phyloP scores from a whole-genome alignment of 2,329 filamentous ascomycete species.

The Helotiales sp. region DNA sequence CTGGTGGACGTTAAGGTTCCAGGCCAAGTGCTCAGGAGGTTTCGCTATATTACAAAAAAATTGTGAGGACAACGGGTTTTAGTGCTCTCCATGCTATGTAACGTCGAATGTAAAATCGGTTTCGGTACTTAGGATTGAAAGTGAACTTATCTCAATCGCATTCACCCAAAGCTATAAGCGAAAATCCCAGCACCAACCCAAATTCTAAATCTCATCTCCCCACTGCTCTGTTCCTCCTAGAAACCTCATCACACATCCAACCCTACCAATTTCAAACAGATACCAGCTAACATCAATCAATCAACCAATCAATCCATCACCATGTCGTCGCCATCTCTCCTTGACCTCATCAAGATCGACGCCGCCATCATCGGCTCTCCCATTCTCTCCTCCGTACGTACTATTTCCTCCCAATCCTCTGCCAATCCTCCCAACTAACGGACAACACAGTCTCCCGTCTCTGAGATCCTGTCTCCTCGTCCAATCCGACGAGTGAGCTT shows the following conservation, averaged over 20 bases:
- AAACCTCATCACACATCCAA: background rate
- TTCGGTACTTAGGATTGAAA: no score
- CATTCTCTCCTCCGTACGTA: background rate
- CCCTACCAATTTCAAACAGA: background rate
- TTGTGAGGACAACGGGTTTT: no score
- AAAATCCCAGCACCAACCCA: background rate
- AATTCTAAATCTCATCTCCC: background rate
- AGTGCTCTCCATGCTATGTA: no score
- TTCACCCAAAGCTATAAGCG: background rate
- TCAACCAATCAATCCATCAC: background rate
- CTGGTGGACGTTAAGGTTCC: no score
- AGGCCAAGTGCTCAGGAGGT: no score
- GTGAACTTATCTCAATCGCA: background rate
- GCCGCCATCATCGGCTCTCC: background rate
- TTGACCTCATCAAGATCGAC: background rate
- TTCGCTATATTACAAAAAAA: no score
- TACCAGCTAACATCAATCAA: background rate
- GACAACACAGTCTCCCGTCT: background rate
- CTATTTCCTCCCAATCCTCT: background rate
- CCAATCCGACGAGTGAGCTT: background rate
- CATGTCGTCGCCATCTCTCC: background rate
- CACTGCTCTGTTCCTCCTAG: background rate
- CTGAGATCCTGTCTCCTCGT: background rate
- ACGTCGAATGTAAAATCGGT: no score
- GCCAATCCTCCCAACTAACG: background rate